These are phyloP conservation scores for Ceratocystis cubensis DNA, from an alignment of 2,329 filamentous ascomycete species.

Conservation along the genomic window DNA sequence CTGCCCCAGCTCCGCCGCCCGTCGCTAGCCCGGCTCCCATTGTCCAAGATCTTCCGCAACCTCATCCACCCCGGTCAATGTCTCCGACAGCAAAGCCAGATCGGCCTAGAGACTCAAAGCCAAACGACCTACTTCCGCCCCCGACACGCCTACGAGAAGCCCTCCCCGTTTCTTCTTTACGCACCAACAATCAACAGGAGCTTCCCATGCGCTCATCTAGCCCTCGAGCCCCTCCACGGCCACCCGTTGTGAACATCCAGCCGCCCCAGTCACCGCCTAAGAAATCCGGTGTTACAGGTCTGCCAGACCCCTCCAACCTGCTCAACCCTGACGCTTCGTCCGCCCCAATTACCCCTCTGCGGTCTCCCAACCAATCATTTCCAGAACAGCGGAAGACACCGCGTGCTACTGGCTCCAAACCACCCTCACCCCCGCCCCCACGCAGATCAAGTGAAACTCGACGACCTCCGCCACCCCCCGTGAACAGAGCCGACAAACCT, in stretches of 20 bases:
- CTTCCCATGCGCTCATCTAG: constrained; percentile 18
- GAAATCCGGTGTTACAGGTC: constrained; percentile 28
- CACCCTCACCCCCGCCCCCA: constrained; percentile 52
- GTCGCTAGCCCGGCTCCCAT: neutral
- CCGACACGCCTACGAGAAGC: constrained; percentile 25
- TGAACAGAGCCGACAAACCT: constrained; percentile 66
- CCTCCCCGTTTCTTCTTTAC: constrained; percentile 24
- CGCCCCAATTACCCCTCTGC: constrained; percentile 39
- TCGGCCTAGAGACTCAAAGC: constrained; percentile 31
- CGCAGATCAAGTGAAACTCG: constrained; percentile 48
- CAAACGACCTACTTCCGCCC: constrained; percentile 29
- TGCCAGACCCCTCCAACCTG: constrained; percentile 30
- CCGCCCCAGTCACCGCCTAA: constrained; percentile 59
- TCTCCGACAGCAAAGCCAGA: constrained; percentile 34
- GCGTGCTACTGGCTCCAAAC: constrained; percentile 35
- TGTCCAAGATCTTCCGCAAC: constrained; percentile 5
- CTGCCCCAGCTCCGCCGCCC: constrained; percentile 24
- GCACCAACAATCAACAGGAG: constrained; percentile 24
- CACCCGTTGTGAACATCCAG: constrained; percentile 55
- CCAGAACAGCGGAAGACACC: constrained; percentile 40
- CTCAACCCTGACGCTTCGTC: constrained; percentile 32
- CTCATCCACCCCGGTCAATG: constrained; percentile 26
- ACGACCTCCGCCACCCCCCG: constrained; percentile 51
- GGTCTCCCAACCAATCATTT: constrained; percentile 38
- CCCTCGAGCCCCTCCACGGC: constrained; percentile 24